Evolutionary conservation across 768 basidiomycete species (phyloP).

Genomic region (Lactifluus volemus): DNA sequence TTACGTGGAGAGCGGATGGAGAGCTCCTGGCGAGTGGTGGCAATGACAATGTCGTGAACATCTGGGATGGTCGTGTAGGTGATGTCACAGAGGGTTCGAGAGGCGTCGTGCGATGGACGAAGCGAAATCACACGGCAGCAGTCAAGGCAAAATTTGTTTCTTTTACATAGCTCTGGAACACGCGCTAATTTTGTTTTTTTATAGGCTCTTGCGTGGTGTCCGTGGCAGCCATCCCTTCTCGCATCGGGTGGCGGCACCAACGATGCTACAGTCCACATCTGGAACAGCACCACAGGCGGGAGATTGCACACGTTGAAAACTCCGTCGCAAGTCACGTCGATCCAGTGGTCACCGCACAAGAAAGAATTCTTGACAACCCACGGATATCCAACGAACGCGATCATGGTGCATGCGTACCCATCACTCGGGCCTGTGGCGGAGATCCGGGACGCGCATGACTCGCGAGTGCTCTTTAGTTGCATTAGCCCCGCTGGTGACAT

Average conservation of each 20-base stretch:
- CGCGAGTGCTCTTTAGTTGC: constrained; percentile 78
- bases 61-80: constrained; percentile 78
- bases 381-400: constrained; percentile 82
- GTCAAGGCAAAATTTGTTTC: constrained; percentile 42
- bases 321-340: constrained; percentile 84
- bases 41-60: constrained; percentile 97
- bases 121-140: constrained; percentile 85
- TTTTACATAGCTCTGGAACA: background rate
- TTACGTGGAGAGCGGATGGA: constrained; percentile 66
- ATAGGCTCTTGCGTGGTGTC: constrained; percentile 95
- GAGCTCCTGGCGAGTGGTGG: constrained; percentile 94
- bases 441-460: constrained; percentile 90
- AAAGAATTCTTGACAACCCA: constrained; percentile 92
- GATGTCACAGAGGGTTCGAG: constrained; percentile 35
- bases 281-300: constrained; percentile 90
- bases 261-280: constrained; percentile 84
- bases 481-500: constrained; percentile 86
- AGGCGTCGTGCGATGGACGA: constrained; percentile 78
- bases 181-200: background rate
- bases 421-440: constrained; percentile 72
- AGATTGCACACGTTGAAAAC: constrained; percentile 82
- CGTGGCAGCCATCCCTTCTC: constrained; percentile 57
- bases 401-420: constrained; percentile 83
- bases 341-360: constrained; percentile 78
- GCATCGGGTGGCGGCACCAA: constrained; percentile 53